Evolutionary conservation across 768 basidiomycete genomes (phyloP).

Genomic region (Atractiella rhizophila): DNA sequence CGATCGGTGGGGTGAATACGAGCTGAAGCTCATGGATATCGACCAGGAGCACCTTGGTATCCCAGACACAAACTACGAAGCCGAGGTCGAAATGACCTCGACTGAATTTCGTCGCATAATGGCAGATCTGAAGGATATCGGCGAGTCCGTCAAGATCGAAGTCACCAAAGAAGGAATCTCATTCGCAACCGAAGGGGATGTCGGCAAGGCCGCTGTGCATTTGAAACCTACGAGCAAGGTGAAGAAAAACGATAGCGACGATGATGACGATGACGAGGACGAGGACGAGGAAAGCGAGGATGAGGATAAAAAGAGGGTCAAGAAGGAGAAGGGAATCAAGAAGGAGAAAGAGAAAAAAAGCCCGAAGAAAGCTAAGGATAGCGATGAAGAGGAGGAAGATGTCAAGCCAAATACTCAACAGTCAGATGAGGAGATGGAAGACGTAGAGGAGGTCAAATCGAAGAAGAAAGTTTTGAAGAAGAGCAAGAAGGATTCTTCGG

Average conservation of each 20-base stretch:
- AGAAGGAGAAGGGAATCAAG: conserved; percentile 18
- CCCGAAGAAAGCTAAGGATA: conserved; percentile 16
- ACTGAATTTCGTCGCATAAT: conserved; percentile 77
- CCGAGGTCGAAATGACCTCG: conserved; percentile 62
- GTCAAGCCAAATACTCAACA: conserved; percentile 21
- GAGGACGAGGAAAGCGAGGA: conserved; percentile 11
- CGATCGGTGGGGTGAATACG: conserved; percentile 88
- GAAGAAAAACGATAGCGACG: conserved; percentile 8
- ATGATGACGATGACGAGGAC: conserved; percentile 3
- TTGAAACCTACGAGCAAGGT: conserved; percentile 34
- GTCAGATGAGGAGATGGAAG: conserved; percentile 8
- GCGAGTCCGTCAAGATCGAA: conserved; percentile 85
- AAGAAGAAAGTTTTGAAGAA: conserved; percentile 1
- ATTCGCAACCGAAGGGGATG: conserved; percentile 77
- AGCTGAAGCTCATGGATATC: conserved; percentile 99
- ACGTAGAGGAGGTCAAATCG: conserved; percentile 5
- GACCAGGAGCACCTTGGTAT: conserved; percentile 83
- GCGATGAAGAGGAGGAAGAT: conserved; percentile 32
- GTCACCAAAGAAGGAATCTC: conserved; percentile 85
- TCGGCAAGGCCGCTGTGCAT: conserved; percentile 67
- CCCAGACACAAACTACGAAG: conserved; percentile 92
- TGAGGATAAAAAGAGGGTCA: conserved; percentile 28
- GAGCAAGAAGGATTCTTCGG: conserved; percentile 8
- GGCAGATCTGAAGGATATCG: conserved; percentile 63
- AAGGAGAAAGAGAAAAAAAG: conserved; percentile 14